A percentile compares a stretch with the other conserved stretches of the same genome.
These are phyloP conservation scores for Uronychia binucleata DNA, from an alignment of 73 alveolate genomes.

Conservation along the genomic window DNA sequence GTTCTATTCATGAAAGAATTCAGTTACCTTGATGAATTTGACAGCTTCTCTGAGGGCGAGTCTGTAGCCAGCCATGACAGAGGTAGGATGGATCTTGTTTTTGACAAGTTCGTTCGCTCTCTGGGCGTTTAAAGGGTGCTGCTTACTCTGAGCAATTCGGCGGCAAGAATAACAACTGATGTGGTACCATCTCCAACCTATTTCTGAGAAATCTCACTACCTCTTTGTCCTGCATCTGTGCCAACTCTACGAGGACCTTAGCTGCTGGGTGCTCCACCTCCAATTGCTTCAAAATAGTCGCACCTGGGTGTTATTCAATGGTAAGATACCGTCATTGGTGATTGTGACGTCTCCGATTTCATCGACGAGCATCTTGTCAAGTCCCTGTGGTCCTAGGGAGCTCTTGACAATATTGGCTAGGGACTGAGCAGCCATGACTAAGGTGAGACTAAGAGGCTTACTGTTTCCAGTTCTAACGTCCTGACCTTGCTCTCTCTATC, in stretches of 20 bases:
- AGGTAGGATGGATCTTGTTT: constrained; percentile 98
- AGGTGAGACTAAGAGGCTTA: constrained; percentile 33
- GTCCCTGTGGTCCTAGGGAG: constrained; percentile 99
- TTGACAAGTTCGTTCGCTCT: constrained; percentile 98
- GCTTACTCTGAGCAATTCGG: constrained; percentile 85
- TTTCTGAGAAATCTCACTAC: constrained; percentile 17
- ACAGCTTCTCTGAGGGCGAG: constrained; percentile 91
- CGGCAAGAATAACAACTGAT: constrained; percentile 97
- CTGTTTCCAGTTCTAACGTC: constrained; percentile 92
- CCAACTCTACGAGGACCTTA: constrained; percentile 97
- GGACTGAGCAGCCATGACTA: constrained; percentile 91
- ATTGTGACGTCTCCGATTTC: constrained; percentile 98
- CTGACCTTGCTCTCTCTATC: constrained; percentile 95
- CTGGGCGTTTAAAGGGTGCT: constrained; percentile 5
- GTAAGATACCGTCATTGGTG: constrained; percentile 89
- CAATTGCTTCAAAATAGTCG: constrained; percentile 95
- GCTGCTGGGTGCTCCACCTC: constrained; percentile 99
- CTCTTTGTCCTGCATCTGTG: constrained; percentile 95
- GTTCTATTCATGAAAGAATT: neutral
- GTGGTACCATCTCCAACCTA: constrained; percentile 99
- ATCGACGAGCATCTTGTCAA: constrained; percentile 99
- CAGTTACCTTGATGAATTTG: constrained; percentile 72
- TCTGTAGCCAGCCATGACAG: constrained; percentile 96
- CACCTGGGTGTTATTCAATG: constrained; percentile 54
- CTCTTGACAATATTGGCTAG: constrained; percentile 95